Evolutionary conservation across 495 filamentous ascomycete genomes (phyloP).

Genomic region (Cercophora newfieldiana): DNA sequence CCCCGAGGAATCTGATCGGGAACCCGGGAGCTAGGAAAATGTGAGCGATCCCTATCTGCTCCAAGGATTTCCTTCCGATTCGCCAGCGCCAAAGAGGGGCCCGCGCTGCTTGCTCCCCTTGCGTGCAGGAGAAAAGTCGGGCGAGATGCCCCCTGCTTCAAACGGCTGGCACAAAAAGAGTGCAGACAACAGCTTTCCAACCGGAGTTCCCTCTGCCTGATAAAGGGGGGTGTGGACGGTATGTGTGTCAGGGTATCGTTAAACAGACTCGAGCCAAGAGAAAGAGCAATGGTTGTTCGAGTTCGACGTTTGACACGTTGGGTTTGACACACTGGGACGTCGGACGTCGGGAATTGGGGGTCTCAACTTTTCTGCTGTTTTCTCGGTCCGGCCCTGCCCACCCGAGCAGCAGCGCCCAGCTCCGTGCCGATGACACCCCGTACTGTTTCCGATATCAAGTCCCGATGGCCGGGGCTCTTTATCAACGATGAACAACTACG

Average conservation of each 20-base stretch:
- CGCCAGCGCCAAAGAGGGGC: slow-evolving; percentile 5
- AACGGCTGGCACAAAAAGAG: neutral
- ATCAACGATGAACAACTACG: neutral
- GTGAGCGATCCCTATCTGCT: slow-evolving; percentile 20
- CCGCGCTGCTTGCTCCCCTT: neutral
- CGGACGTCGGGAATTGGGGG: neutral
- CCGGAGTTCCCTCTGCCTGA: neutral
- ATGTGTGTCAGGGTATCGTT: too few relatives aligned
- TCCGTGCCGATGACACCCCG: neutral
- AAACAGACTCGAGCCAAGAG: neutral
- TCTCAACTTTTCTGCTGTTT: neutral
- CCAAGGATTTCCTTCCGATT: slow-evolving; percentile 18
- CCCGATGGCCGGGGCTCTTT: neutral
- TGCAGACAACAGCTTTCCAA: neutral
- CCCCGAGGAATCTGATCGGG: slow-evolving; percentile 10
- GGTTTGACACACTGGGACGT: neutral
- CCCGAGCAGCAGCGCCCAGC: neutral
- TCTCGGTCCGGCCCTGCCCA: neutral
- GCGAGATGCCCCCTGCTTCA: neutral
- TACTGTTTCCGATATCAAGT: neutral
- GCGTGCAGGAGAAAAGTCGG: neutral
- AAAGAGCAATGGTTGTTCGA: too few relatives aligned
- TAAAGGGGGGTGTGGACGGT: neutral
- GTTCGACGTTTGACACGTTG: too few relatives aligned
- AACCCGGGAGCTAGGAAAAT: slow-evolving; percentile 4